Percentiles rank a stretch among this genome's conserved stretches.
phyloP scores from a whole-genome alignment of 495 filamentous ascomycete species.

The Usnea hakonensis region DNA sequence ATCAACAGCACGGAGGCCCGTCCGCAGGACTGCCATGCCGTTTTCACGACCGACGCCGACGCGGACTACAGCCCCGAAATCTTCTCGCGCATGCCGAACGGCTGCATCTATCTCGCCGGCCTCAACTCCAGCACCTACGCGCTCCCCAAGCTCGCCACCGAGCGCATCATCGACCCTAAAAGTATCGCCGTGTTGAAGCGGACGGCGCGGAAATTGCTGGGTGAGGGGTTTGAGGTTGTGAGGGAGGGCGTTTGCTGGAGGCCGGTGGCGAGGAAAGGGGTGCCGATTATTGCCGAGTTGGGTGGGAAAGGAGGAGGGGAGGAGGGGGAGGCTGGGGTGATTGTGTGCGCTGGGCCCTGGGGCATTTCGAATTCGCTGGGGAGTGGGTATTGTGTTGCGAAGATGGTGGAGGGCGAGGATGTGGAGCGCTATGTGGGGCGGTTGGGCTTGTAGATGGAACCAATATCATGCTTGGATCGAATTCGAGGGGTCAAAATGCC shows the following conservation, averaged over 20 bases:
- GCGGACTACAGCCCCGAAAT: conserved; percentile 63
- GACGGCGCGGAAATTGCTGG: conserved; percentile 51
- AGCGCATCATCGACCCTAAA: conserved; percentile 35
- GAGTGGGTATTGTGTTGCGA: conserved; percentile 58
- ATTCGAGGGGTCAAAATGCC: background rate
- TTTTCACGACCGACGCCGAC: conserved; percentile 51
- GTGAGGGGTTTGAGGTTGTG: conserved; percentile 54
- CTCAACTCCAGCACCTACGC: conserved; percentile 53
- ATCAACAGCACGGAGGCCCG: conserved; percentile 25
- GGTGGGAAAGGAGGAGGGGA: conserved; percentile 35
- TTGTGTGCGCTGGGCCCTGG: conserved; percentile 63
- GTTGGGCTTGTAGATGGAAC: conserved; percentile 25
- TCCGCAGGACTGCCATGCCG: conserved; percentile 50
- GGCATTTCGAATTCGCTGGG: conserved; percentile 56
- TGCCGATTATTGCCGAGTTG: conserved; percentile 54
- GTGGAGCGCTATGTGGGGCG: conserved; percentile 44
- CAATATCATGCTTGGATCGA: background rate
- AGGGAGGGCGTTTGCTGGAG: conserved; percentile 65
- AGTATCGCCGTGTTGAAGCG: conserved; percentile 46
- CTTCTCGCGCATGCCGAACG: conserved; percentile 53
- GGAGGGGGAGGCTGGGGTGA: conserved; percentile 55
- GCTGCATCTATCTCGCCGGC: conserved; percentile 67
- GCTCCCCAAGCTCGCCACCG: conserved; percentile 49
- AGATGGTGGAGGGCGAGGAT: conserved; percentile 49
- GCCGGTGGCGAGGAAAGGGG: conserved; percentile 55